A percentile compares a stretch with the other conserved stretches of the same genome.
Conservation (phyloP, 176 grass and related monocot species). For the Lolium rigidum region DNA sequence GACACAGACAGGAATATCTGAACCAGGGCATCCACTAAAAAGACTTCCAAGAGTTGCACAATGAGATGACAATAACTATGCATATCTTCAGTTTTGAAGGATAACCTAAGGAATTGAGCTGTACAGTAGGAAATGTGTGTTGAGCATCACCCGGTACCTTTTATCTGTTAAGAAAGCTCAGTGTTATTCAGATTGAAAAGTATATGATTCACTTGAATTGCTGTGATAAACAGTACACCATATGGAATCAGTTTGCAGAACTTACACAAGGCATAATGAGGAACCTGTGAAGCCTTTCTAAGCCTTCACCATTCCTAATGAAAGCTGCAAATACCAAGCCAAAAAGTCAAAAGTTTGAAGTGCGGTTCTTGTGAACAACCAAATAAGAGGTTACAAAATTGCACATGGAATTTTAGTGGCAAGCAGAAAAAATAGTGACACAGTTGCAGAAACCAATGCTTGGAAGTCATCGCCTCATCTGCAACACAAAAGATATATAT, state of each 20-base stretch:
- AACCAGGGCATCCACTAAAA: not conserved
- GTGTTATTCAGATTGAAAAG: not conserved
- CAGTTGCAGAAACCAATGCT: not conserved
- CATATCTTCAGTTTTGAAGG: not conserved
- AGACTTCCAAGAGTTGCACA: not conserved
- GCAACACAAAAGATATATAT: not conserved
- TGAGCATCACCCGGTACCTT: not conserved
- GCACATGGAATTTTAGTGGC: not conserved
- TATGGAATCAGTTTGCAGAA: not conserved
- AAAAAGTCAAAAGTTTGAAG: constrained; percentile 24
- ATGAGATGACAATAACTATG: not conserved
- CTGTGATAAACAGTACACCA: not conserved
- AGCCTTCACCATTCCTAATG: constrained; percentile 48
- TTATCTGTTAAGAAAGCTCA: constrained; percentile 1
- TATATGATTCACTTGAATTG: constrained; percentile 5
- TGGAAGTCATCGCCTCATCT: not conserved
- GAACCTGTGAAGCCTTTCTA: constrained; percentile 47
- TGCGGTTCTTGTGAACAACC: constrained; percentile 1
- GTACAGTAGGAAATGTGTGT: not conserved
- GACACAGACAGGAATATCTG: not conserved
- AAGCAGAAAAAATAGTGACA: not conserved
- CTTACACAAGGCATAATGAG: constrained; percentile 53
- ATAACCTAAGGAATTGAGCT: not conserved
- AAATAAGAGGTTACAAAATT: not conserved
- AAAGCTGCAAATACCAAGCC: constrained; percentile 39